phyloP scores from a whole-genome alignment of 495 filamentous ascomycete genomes.

The Lasiosphaeriaceae sp. region DNA sequence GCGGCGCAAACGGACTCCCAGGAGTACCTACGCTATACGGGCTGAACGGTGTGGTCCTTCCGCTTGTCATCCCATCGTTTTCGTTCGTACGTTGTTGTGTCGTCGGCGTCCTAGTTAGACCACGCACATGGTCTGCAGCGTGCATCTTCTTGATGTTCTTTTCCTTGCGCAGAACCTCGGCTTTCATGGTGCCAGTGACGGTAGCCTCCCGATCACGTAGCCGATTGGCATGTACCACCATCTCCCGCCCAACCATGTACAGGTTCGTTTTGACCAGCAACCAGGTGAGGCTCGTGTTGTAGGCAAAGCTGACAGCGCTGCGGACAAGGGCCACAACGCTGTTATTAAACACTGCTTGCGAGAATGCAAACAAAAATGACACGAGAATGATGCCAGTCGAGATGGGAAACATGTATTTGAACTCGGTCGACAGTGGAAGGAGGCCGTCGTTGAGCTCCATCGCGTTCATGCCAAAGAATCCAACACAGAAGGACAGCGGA shows the following conservation, averaged over 20 bases:
- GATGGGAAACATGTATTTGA: constrained; percentile 31
- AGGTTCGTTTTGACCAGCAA: constrained; percentile 13
- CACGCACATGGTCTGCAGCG: constrained; percentile 15
- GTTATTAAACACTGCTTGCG: constrained; percentile 15
- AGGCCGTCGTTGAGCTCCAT: constrained; percentile 21
- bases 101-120: neutral
- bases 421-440: constrained; percentile 19
- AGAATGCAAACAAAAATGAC: constrained; percentile 33
- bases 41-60: constrained; percentile 2
- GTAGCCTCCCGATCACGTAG: constrained; percentile 13
- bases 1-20: constrained; percentile 1
- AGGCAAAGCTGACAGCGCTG: constrained; percentile 13
- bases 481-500: constrained; percentile 34
- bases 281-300: constrained; percentile 19
- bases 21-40: neutral
- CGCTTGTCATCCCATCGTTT: neutral
- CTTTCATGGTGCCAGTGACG: constrained; percentile 22
- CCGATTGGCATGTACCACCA: constrained; percentile 5
- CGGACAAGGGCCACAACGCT: constrained; percentile 8
- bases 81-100: neutral
- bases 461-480: constrained; percentile 40
- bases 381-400: constrained; percentile 32
- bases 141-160: constrained; percentile 19
- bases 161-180: constrained; percentile 21
- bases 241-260: constrained; percentile 17